A percentile compares a stretch with the other conserved stretches of the same genome.
Conservation (phyloP, 2,329 filamentous ascomycete genomes). For the Passalora sequoiae region DNA sequence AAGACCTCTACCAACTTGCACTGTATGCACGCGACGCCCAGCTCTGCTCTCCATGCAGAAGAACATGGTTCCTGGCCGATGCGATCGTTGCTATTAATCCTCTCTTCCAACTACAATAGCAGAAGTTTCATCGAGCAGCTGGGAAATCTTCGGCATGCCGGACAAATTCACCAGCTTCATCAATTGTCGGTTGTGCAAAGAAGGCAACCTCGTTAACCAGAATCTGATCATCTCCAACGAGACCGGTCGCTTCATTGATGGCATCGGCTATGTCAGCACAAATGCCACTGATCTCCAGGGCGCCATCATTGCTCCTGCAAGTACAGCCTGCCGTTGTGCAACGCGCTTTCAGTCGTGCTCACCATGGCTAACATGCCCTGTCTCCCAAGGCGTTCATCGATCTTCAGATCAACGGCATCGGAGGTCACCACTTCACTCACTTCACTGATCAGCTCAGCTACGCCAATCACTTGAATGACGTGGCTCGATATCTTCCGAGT, state of each 20-base stretch:
- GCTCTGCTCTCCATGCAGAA: no score
- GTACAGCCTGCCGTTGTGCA: not conserved
- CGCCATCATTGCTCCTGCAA: slow-evolving; percentile 7
- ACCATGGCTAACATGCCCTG: slow-evolving; percentile 5
- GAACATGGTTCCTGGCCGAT: no score
- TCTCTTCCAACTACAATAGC: no score
- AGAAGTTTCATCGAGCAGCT: no score
- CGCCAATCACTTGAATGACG: slow-evolving; percentile 40
- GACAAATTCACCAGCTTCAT: slow-evolving; percentile 44
- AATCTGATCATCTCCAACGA: slow-evolving; percentile 1
- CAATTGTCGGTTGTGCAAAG: slow-evolving; percentile 43
- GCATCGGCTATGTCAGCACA: not conserved
- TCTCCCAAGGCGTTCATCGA: slow-evolving; percentile 49
- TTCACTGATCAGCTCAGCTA: slow-evolving; percentile 43
- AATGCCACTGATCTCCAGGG: slow-evolving; percentile 11
- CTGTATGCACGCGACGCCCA: no score
- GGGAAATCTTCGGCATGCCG: no score
- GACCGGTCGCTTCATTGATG: slow-evolving; percentile 4
- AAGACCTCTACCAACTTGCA: no score
- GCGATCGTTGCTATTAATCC: no score
- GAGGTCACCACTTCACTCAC: slow-evolving; percentile 52
- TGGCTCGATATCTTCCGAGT: slow-evolving; percentile 46
- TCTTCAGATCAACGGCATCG: slow-evolving; percentile 51
- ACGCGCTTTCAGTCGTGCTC: not conserved
- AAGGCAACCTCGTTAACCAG: slow-evolving; percentile 36